Evolutionary conservation across 345 rosid genomes (phyloP), one percentile per base, ranked within the genome.

Genomic region (Acer saccharum): DNA sequence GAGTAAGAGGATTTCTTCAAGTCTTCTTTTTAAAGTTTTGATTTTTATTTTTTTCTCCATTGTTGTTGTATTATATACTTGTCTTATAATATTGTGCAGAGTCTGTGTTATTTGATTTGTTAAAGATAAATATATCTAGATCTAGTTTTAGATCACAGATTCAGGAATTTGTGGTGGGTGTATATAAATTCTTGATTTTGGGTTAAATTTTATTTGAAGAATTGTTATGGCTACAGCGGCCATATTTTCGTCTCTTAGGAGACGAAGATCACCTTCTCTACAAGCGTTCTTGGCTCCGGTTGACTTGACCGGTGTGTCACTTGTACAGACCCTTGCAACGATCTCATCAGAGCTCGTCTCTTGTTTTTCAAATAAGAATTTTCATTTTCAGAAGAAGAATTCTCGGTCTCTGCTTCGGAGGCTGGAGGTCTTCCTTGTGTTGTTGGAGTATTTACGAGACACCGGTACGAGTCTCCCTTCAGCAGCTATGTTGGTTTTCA

Each of bases 271-370:
- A 63, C 93, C 94, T 48, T 93, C 92, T 13, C 52, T 97, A 17
- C 96, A 91, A 79, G 94, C 94, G 10, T 94, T 93, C 77, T 65
- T 94, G 79, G 94, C 91, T 25, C 98, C 95, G 58, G 98, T 94
- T 78, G 94, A 94, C 84, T 85, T 97, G 52, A 83, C 90, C 65
- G 93, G 92, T 52, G 84, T 87, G 13, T 86, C 89, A 16, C 94
- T 97, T 71, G 73, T 91, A 21, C 89, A 84, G 77, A 90, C 92
- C 81, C 87, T 97, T 17, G 85, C 90, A 12, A 79, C 93, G 13
- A 72, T 93, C 58, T 89, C 98, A 4, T 67, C 87, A 8, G 90
- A 89, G 66, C 81, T 97, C 1, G 92, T 94, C 17, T 86, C 89
- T 1, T 78, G 84, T 65, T 91, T 82, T 75, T 78, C 90, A 10